Evolutionary conservation across 2,329 filamentous ascomycete genomes (phyloP), one percentile per base, ranked within the genome.

Genomic region (Xylariaceae sp.): DNA sequence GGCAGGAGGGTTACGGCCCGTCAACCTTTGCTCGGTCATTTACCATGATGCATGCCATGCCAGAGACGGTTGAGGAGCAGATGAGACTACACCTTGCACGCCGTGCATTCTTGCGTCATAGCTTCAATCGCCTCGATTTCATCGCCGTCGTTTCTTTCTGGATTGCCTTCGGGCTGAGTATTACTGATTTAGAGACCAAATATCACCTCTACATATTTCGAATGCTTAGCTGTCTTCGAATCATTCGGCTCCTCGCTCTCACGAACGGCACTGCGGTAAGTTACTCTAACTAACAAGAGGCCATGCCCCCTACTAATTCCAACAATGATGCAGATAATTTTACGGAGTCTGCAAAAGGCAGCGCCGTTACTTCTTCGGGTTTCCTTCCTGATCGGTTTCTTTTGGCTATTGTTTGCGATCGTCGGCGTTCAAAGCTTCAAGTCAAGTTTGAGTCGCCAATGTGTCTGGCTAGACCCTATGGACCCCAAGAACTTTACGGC

Each of bases 351-450:
- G 59, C 99, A 99, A 72, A 96, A 96, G 71, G 93, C 95, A 1
- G 92, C 94, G 0, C 95, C 96, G 2, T 80, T 96, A 31, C 85
- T 99, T 21, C 86, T 97, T 23, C 92, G 96, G 61, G 93, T 99
- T 28, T 93, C 91, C 1, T 97, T 99, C 71, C 80, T 99, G 19
- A 92, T 99, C 64, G 85, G 90, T 12, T 99, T 99, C 76, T 99
- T 99, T 76, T 99, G 95, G 95, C 83, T 99, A 37, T 78, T 98
- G 9, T 99, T 99, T 76, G 95, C 92, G 33, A 97, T 99, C 61
- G 88, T 99, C 56, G 96, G 95, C 5, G 90, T 99, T 19, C 96
- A 99, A 73, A 96, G 91, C 75, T 99, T 99, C 78, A 94, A 94
- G 75, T 88, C 89, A 7, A 94, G 90, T 72, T 75, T 94, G 21